Percentiles rank a stretch among this genome's conserved stretches.
Evolutionary conservation across 208 protist genomes (phyloP).

Genomic region (Leishmania arabica): DNA sequence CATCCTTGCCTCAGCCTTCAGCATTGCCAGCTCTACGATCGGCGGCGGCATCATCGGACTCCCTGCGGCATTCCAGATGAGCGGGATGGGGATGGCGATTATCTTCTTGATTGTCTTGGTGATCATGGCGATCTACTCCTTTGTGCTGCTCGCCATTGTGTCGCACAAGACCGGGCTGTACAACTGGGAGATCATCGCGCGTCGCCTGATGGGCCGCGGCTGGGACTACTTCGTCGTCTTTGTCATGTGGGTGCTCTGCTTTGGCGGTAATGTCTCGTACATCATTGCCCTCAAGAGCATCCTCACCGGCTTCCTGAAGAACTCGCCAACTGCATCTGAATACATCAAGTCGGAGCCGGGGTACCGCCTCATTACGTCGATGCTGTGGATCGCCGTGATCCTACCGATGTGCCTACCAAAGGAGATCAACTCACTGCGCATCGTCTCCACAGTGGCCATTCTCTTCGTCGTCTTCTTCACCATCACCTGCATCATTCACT

Average conservation of each 20-base stretch:
- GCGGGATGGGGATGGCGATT: conserved; percentile 46
- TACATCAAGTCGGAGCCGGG: conserved; percentile 33
- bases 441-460: conserved; percentile 66
- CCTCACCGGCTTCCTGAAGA: conserved; percentile 37
- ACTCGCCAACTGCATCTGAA: conserved; percentile 8
- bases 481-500: conserved; percentile 61
- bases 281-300: conserved; percentile 59
- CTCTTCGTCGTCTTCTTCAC: conserved; percentile 75
- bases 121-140: conserved; percentile 58
- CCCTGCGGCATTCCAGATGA: conserved; percentile 55
- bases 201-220: conserved; percentile 37
- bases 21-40: conserved; percentile 65
- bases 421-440: conserved; percentile 82
- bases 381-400: conserved; percentile 49
- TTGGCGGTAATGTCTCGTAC: conserved; percentile 60
- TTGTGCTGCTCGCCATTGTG: conserved; percentile 52
- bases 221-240: conserved; percentile 29
- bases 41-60: conserved; percentile 68
- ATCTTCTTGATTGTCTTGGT: conserved; percentile 38
- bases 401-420: conserved; percentile 53
- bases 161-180: conserved; percentile 45
- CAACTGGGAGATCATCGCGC: conserved; percentile 58
- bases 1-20: conserved; percentile 48
- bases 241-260: conserved; percentile 65
- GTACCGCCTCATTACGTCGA: conserved; percentile 44